Conservation (phyloP, 805 yeast species). For the Lipomyces sp. region DNA sequence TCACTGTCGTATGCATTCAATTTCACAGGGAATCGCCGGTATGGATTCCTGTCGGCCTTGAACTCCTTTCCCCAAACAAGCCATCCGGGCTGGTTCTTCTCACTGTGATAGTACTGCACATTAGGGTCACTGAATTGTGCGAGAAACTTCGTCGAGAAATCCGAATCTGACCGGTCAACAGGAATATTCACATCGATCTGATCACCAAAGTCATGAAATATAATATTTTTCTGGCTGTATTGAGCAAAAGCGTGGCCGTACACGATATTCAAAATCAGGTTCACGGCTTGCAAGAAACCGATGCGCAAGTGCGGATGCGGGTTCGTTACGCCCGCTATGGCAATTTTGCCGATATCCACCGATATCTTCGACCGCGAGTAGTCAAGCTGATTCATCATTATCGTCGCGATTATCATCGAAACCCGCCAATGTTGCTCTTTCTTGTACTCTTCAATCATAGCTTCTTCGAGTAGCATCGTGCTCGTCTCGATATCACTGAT, state of each 20-base stretch:
- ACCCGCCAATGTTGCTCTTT: slow-evolving; percentile 23
- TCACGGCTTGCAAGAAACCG: slow-evolving; percentile 57
- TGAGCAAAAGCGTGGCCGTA: slow-evolving; percentile 46
- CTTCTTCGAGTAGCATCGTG: slow-evolving; percentile 12
- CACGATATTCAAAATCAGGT: slow-evolving; percentile 50
- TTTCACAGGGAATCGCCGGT: slow-evolving; percentile 15
- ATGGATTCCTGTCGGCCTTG: slow-evolving; percentile 35
- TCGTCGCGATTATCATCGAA: slow-evolving; percentile 1
- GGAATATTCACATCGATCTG: slow-evolving; percentile 40
- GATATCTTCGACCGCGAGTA: slow-evolving; percentile 9
- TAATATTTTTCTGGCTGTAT: slow-evolving; percentile 44
- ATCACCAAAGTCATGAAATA: slow-evolving; percentile 41
- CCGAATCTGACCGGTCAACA: slow-evolving; percentile 45
- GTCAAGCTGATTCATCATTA: slow-evolving; percentile 6
- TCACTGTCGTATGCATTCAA: slow-evolving; percentile 45
- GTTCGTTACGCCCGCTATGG: slow-evolving; percentile 31
- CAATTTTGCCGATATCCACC: slow-evolving; percentile 8
- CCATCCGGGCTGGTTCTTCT: slow-evolving; percentile 60
- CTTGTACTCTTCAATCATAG: slow-evolving; percentile 15
- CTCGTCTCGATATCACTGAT: slow-evolving; percentile 15
- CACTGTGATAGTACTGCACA: slow-evolving; percentile 58
- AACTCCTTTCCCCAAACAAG: slow-evolving; percentile 66
- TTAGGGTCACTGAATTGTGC: slow-evolving; percentile 51
- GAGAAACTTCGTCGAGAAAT: slow-evolving; percentile 45
- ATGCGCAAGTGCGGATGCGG: slow-evolving; percentile 66